These are phyloP conservation scores for Phaeosphaeriaceae sp. DNA, from an alignment of 2,329 filamentous ascomycete genomes.

Conservation along the genomic window DNA sequence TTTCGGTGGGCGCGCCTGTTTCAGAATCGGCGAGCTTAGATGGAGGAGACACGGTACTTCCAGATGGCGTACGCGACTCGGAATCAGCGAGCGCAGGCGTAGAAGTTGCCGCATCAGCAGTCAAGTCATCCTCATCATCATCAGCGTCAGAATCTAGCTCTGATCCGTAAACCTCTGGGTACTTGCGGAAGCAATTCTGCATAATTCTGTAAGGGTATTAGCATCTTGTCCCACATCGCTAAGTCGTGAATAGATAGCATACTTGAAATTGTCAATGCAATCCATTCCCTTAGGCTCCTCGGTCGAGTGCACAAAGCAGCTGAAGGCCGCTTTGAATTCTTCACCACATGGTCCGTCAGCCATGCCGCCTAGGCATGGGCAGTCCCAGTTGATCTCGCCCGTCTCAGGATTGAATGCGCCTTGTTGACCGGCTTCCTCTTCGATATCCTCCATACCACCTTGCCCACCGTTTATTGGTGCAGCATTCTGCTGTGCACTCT, in stretches of 20 bases:
- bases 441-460: constrained; percentile 62
- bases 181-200: constrained; percentile 94
- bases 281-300: constrained; percentile 98
- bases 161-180: constrained; percentile 91
- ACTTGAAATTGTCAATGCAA: constrained; percentile 98
- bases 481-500: constrained; percentile 17
- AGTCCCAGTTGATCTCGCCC: constrained; percentile 99
- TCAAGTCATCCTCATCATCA: constrained; percentile 65
- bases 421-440: constrained; percentile 83
- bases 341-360: constrained; percentile 93
- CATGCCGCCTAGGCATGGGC: constrained; percentile 96
- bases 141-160: constrained; percentile 79
- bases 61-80: not conserved
- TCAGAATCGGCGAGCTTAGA: too few species aligned
- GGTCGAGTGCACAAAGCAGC: constrained; percentile 95
- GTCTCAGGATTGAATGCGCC: constrained; percentile 98
- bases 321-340: constrained; percentile 94
- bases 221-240: not conserved
- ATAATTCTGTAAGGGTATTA: constrained; percentile 69
- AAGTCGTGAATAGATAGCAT: constrained; percentile 43
- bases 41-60: too few species aligned
- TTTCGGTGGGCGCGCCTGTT: too few species aligned
- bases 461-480: constrained; percentile 14
- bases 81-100: constrained; percentile 2
- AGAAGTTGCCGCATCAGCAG: constrained; percentile 17